phyloP scores from a whole-genome alignment of 1,284 basidiomycete genomes.

The Austroboletus niveus region DNA sequence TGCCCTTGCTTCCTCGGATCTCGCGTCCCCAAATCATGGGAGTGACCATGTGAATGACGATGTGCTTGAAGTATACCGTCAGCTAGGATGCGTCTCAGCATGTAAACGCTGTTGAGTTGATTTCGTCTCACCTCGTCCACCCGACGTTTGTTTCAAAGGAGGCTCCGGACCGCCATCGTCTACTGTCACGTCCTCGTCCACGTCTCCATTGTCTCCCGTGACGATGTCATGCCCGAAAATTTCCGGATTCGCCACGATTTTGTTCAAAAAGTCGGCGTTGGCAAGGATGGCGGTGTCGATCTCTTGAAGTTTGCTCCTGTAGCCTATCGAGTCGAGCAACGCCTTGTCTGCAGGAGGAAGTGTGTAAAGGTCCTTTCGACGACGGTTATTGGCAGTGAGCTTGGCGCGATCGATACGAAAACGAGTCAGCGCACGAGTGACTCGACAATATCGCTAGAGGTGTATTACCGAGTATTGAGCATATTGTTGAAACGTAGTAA shows the following conservation, averaged over 20 bases:
- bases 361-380: conserved; percentile 67
- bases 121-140: conserved; percentile 10
- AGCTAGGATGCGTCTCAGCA: conserved; percentile 3
- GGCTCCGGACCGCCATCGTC: not conserved
- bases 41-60: conserved; percentile 20
- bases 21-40: conserved; percentile 25
- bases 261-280: conserved; percentile 66
- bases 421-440: not conserved
- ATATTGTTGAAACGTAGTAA: conserved; percentile 66
- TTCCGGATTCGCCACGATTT: conserved; percentile 67
- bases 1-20: conserved; percentile 20
- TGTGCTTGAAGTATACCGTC: conserved; percentile 33
- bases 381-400: conserved; percentile 74
- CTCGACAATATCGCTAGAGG: not conserved
- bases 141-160: not conserved
- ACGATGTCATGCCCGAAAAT: conserved; percentile 64
- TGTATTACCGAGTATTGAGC: conserved; percentile 54
- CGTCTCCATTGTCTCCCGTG: conserved; percentile 14
- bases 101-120: not conserved
- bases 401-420: conserved; percentile 25
- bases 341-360: conserved; percentile 61
- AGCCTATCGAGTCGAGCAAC: conserved; percentile 59
- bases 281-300: conserved; percentile 68
- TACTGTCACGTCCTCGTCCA: conserved; percentile 1
- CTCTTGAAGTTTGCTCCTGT: conserved; percentile 63